Base-by-base conservation (phyloP, 78 protist genomes). In the Chrysochromulina tobinii region DNA sequence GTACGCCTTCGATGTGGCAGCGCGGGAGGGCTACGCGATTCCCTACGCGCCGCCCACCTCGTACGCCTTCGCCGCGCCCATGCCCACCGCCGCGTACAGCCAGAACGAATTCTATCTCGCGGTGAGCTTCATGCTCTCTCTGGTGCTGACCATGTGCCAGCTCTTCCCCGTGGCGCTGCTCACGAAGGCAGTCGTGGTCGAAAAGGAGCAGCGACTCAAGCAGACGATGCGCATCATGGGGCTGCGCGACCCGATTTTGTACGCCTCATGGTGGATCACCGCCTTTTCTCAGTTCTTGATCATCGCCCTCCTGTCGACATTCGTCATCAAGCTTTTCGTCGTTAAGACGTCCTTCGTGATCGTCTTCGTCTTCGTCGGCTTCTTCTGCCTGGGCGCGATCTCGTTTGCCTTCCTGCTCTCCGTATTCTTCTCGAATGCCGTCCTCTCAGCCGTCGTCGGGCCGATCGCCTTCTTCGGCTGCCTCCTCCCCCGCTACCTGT, bases 111-210 rank as follows among this genome's bases (percentile, higher is more conserved):
- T 88, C 81, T 88, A 67, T 81, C 61, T 9, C 25, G 90, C 90
- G 21, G 90, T 66, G 27, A 50, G 68, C 14, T 66, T 4, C 23
- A 61, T 88, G 38, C 50, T 88, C 38, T 55, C 51, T 59, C 50
- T 88, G 61, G 4, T 88, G 55, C 6, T 66, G 38, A 23, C 90
- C 57, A 25, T 67, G 38, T 48, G 77, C 77, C 67, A 50, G 59
- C 57, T 88, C 25, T 85, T 50, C 90, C 90, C 90, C 54, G 90
- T 67, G 23, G 14, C 90, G 66, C 90, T 20, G 81, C 90, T 88
- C 57, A 20, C 55, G 53, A 66, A 66, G 77, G 17, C 67, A 14
- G 12, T 88, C 57, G 90, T 88, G 11, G 61, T 23, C 53, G 90
- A 88, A 25, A 88, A 88, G 90, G 90, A 88, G 59, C 15, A 1